phyloP scores from a whole-genome alignment of 352 stramenopile genomes.

The Globisporangium camurandrum region DNA sequence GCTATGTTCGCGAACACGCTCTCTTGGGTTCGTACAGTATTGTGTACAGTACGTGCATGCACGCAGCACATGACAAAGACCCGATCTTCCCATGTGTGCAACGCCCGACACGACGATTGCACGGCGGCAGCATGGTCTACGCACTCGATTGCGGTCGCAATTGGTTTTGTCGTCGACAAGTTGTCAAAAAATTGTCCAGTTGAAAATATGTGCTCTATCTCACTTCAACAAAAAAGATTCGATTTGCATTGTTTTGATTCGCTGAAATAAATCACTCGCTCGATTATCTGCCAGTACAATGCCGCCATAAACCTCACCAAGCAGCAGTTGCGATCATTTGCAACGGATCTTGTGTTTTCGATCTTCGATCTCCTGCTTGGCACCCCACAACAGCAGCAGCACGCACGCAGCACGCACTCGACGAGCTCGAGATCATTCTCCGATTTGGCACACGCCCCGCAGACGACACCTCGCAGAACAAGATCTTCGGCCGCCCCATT shows the following conservation, averaged over 20 bases:
- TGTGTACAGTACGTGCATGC: background rate
- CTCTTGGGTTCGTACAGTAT: too few relatives aligned
- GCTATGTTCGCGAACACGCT: too few relatives aligned
- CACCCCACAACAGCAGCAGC: background rate
- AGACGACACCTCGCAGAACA: slow-evolving; percentile 6
- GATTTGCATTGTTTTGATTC: background rate
- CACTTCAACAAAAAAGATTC: slow-evolving; percentile 2
- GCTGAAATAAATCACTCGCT: background rate
- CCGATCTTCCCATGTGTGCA: background rate
- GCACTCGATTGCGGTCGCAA: background rate
- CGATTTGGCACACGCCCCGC: slow-evolving; percentile 8
- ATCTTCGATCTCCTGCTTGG: too few relatives aligned
- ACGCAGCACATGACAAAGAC: background rate
- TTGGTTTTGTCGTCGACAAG: background rate
- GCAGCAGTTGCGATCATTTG: background rate
- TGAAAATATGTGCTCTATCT: too few relatives aligned
- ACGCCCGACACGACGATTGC: too few relatives aligned
- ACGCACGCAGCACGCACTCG: background rate
- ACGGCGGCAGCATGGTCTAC: background rate
- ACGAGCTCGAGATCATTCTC: slow-evolving; percentile 9
- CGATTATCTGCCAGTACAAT: background rate
- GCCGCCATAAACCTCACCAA: background rate
- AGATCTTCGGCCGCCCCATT: slow-evolving; percentile 3
- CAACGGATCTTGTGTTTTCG: background rate
- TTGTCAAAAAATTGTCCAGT: background rate